Percentiles rank a stretch among this genome's conserved stretches.
These are phyloP conservation scores for Quercus mongolica DNA, from an alignment of 306 rosid genomes.

Conservation along the genomic window DNA sequence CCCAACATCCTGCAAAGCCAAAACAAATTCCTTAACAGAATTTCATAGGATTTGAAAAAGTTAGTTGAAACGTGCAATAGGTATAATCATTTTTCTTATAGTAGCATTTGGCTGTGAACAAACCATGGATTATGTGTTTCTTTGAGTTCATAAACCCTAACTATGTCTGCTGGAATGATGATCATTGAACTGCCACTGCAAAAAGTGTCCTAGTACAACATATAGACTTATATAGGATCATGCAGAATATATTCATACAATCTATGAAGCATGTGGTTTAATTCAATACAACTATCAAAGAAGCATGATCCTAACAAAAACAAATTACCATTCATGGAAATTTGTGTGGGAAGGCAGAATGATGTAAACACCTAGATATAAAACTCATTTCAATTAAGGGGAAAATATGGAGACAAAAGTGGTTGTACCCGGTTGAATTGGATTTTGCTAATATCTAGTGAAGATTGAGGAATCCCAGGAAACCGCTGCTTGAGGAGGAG, in stretches of 20 bases:
- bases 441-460: conserved; percentile 96
- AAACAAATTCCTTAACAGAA: background rate
- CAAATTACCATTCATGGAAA: too few relatives aligned
- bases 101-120: background rate
- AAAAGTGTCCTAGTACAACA: background rate
- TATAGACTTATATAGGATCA: background rate
- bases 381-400: too few relatives aligned
- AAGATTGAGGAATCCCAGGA: conserved; percentile 89
- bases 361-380: too few relatives aligned
- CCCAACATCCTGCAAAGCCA: conserved; percentile 74
- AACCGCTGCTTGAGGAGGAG: conserved; percentile 82
- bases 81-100: background rate
- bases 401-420: background rate
- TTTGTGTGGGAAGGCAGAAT: too few relatives aligned
- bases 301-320: too few relatives aligned
- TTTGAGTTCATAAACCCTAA: background rate
- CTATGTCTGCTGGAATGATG: background rate
- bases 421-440: conserved; percentile 63
- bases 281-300: too few relatives aligned
- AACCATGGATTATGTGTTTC: background rate
- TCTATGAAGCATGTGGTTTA: too few relatives aligned
- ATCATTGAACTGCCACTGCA: background rate
- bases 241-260: too few relatives aligned
- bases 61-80: background rate
- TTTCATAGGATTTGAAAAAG: background rate